Percentiles rank a stretch among this genome's conserved stretches.
phyloP scores from a whole-genome alignment of 805 yeast species.

The Lipomyces sp. region DNA sequence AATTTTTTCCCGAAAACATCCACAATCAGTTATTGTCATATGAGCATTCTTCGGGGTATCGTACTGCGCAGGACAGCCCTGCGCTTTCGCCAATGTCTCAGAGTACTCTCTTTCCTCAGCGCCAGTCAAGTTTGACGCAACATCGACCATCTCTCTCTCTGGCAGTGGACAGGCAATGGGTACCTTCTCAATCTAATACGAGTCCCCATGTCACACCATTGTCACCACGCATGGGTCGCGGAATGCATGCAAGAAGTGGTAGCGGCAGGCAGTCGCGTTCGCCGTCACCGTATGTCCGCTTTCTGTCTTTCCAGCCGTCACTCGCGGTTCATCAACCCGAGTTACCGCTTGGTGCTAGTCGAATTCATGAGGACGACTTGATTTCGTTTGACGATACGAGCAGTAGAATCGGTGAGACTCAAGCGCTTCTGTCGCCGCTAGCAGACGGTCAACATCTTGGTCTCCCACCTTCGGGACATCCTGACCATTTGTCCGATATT shows the following conservation, averaged over 20 bases:
- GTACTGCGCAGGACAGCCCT: too few species aligned
- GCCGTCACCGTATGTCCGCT: slow-evolving; percentile 24
- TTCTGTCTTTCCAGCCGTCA: slow-evolving; percentile 21
- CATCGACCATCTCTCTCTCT: not conserved
- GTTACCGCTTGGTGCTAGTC: slow-evolving; percentile 7
- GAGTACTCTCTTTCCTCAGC: too few species aligned
- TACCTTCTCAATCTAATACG: too few species aligned
- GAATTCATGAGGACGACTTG: slow-evolving; percentile 12
- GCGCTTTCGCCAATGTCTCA: too few species aligned
- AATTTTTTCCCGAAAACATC: too few species aligned
- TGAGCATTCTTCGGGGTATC: too few species aligned
- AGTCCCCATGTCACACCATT: not conserved
- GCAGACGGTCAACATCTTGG: slow-evolving; percentile 4
- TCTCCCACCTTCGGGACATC: not conserved
- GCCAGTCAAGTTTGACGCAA: too few species aligned
- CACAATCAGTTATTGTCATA: too few species aligned
- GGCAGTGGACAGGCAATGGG: not conserved
- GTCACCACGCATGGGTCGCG: slow-evolving; percentile 1
- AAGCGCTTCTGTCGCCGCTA: slow-evolving; percentile 2
- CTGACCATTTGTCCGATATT: slow-evolving; percentile 5
- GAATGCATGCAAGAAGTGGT: not conserved
- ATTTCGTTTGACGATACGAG: not conserved
- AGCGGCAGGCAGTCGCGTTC: slow-evolving; percentile 17
- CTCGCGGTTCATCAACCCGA: slow-evolving; percentile 1
- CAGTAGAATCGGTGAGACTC: not conserved